Percentiles rank a stretch among this genome's conserved stretches.
Evolutionary conservation across 2,329 filamentous ascomycete genomes (phyloP).

Genomic region (Alternaria brassicicola): DNA sequence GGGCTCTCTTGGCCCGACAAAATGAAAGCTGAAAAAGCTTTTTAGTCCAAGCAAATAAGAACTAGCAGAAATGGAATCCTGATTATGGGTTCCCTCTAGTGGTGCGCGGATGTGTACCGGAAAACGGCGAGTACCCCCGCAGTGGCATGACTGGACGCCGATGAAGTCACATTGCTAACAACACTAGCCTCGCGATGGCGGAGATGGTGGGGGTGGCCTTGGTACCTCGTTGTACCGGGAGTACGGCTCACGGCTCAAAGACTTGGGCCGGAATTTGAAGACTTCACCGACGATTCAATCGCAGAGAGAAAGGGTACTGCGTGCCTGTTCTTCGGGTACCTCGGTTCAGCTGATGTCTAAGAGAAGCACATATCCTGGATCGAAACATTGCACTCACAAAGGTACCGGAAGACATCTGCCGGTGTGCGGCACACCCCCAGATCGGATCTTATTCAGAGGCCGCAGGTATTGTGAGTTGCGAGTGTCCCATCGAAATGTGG

Average conservation of each 20-base stretch:
- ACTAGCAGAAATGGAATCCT: constrained; percentile 40
- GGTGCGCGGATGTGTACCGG: constrained; percentile 53
- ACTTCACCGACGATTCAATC: constrained; percentile 48
- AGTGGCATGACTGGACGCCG: not conserved
- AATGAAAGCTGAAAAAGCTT: constrained; percentile 47
- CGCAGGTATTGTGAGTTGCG: too few relatives aligned
- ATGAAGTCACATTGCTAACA: not conserved
- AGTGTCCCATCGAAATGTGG: constrained; percentile 9
- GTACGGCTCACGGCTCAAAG: constrained; percentile 38
- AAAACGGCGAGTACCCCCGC: constrained; percentile 17
- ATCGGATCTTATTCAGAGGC: not conserved
- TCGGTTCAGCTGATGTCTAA: not conserved
- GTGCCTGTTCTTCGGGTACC: not conserved
- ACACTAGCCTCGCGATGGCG: constrained; percentile 52
- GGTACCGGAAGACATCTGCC: not conserved
- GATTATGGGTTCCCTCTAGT: constrained; percentile 51
- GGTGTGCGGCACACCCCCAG: not conserved
- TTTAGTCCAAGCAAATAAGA: constrained; percentile 12
- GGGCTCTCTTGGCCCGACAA: constrained; percentile 38
- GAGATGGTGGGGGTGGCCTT: constrained; percentile 53
- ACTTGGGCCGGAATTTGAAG: constrained; percentile 48
- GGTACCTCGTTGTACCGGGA: constrained; percentile 53
- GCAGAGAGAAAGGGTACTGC: constrained; percentile 19
- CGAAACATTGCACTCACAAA: not conserved
- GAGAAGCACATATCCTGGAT: constrained; percentile 16